Conservation (phyloP, 2,329 filamentous ascomycete genomes). For the Ilyonectria mors-panacis region DNA sequence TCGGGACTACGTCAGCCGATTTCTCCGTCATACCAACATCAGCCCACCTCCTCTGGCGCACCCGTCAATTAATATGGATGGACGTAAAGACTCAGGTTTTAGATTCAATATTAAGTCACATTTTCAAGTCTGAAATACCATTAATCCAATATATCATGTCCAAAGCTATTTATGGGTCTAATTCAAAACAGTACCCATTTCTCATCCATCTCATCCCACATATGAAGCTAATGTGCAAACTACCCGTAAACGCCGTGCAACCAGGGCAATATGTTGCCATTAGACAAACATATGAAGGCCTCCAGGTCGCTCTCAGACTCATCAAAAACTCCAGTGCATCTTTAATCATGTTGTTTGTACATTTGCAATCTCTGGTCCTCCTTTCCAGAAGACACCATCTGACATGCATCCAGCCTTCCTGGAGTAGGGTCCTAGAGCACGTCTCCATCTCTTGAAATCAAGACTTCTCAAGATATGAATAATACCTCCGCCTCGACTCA, state of each 20-base stretch:
- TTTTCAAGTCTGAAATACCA: slow-evolving; percentile 22
- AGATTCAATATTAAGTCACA: slow-evolving; percentile 15
- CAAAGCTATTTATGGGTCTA: slow-evolving; percentile 25
- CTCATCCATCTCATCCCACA: slow-evolving; percentile 28
- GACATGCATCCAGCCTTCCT: slow-evolving; percentile 2
- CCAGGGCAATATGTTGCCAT: slow-evolving; percentile 25
- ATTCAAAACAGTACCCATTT: slow-evolving; percentile 16
- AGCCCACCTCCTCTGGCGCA: not conserved
- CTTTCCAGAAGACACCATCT: not conserved
- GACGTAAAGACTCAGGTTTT: not conserved
- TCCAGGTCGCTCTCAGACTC: slow-evolving; percentile 15
- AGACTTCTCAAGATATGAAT: slow-evolving; percentile 6
- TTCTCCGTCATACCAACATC: slow-evolving; percentile 15
- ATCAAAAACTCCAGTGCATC: slow-evolving; percentile 19
- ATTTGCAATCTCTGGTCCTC: slow-evolving; percentile 14
- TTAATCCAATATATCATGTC: slow-evolving; percentile 25
- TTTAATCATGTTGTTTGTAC: slow-evolving; percentile 29
- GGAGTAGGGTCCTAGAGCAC: not conserved
- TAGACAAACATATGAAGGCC: slow-evolving; percentile 13
- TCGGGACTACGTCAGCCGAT: slow-evolving; percentile 37
- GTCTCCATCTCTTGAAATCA: slow-evolving; percentile 8
- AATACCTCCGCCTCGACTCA: slow-evolving; percentile 4
- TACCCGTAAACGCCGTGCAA: slow-evolving; percentile 36
- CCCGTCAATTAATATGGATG: not conserved
- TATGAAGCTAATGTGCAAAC: slow-evolving; percentile 16